Evolutionary conservation across 2,329 filamentous ascomycete genomes (phyloP), one percentile per base, ranked within the genome.

Genomic region (Xylariales sp.): DNA sequence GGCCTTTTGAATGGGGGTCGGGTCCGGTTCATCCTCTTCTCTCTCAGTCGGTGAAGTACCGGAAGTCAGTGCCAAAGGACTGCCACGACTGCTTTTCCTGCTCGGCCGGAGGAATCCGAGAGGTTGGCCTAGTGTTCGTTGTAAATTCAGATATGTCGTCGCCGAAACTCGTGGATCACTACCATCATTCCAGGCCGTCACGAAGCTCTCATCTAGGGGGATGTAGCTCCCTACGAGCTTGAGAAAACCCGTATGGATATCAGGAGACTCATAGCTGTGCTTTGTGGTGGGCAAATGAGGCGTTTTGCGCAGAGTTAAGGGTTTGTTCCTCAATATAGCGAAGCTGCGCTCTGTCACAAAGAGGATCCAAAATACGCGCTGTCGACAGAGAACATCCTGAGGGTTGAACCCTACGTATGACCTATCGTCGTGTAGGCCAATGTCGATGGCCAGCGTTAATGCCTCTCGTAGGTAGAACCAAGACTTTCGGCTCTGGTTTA

Each of bases 1-100:
- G 6, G 83, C 79, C 38, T 80, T 82, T 49, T 86, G 82, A 15
- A 78, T 81, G 41, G 82, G 77, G 1, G 79, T 82, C 5, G 61
- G 56, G 43, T 59, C 55, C 34, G 74, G 70, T 25, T 67, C 63
- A 36, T 76, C 71, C 8, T 74, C 50, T 16, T 64, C 43, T 5
- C 43, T 42, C 20, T 40, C 41, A 5, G 44, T 33, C 1, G 40
- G 37, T 12, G 42, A 41, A 3, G 44, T 38, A 19, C 13, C 8
- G 31, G 12, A 25, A 19, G 18, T 2, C 13, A 21, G 10, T 10
- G 27, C 14, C 11, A 27, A 4, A 5, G 12, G 20, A 2, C 25
- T 30, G 3, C 17, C 38, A 14, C 17, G 32, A 3, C 40, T 45
- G 16, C 47, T 44, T 7, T 50, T 43, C 19, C 38, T 44, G n/a